Base-by-base conservation (phyloP, 2,329 filamentous ascomycete species). In the Aspergillus aculeatus region DNA sequence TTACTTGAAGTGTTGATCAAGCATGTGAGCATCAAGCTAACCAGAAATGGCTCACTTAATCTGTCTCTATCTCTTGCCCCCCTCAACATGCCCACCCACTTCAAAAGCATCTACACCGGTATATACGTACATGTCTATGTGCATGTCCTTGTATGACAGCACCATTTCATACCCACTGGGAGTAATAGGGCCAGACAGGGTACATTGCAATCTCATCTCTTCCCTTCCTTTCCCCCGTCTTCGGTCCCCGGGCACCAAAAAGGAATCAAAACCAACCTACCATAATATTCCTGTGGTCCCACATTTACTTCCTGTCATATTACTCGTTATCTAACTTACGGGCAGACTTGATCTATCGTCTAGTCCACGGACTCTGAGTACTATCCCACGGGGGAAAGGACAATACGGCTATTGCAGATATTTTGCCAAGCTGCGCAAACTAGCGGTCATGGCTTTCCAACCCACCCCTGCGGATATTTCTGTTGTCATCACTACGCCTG, bases 401-500 rank as follows among this genome's bases (percentile, higher is more conserved):
- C 26, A 26, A 35, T 12, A 35, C 32, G 32, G 11, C 32, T 35
- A 12, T 35, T 16, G 32, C 16, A 16, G 11, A 4, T 16, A 5
- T 35, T 6, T 12, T 12, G 32, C 32, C 32, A 12, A 44, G 38
- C 16, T n/a, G 38, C 16, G 38, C 38, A 55, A 32, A 48, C 5
- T 4, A 44, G 16, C 14, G 16, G 38, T 19, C 38, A 75, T 75
- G 74, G 66, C 70, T 24, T 77, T 75, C 44, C 73, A 76, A 59
- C 67, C 72, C 24, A 75, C 76, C 0, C 75, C 75, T 4, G 58
- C 66, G 51, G 77, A 79, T 64, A 65, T 78, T 31, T 71, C 75
- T 49, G 75, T 78, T 59, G 66, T 75, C 47, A 74, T 79, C 57
- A 75, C 75, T 50, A 73, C 73, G 35, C 67, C 75, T 6, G 57